These are phyloP conservation scores for Xylaria flabelliformis DNA, from an alignment of 495 filamentous ascomycete species.

Conservation along the genomic window DNA sequence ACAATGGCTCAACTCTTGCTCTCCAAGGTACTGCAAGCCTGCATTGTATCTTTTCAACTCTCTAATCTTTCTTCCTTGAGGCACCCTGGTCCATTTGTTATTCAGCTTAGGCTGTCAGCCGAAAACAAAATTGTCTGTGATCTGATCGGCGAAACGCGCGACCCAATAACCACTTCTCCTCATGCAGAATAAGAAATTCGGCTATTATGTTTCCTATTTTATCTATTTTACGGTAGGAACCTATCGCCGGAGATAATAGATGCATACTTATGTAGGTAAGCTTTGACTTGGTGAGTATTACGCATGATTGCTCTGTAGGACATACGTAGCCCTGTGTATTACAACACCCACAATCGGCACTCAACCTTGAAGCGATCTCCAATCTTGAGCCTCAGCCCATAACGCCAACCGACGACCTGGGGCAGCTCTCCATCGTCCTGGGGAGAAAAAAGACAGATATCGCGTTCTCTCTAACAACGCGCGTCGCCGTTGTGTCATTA, in stretches of 20 bases:
- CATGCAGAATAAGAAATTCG: neutral
- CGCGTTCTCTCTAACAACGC: neutral
- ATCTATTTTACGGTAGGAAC: neutral
- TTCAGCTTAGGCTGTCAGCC: constrained; percentile 24
- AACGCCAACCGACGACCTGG: neutral
- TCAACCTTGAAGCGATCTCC: constrained; percentile 3
- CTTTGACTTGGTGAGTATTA: neutral
- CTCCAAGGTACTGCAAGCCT: neutral
- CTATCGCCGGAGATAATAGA: neutral
- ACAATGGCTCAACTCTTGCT: neutral
- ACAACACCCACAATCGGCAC: neutral
- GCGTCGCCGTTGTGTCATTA: neutral
- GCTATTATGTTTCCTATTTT: constrained; percentile 13
- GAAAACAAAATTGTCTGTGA: constrained; percentile 15
- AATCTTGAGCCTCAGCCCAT: neutral
- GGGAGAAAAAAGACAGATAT: neutral
- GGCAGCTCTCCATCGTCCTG: neutral
- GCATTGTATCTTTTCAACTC: constrained; percentile 7
- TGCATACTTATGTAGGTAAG: neutral
- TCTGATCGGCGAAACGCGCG: constrained; percentile 10
- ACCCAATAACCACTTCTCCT: neutral
- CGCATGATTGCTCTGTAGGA: neutral
- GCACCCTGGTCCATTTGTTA: constrained; percentile 8
- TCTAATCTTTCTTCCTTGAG: neutral
- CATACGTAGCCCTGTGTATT: neutral